phyloP scores from a whole-genome alignment of 495 filamentous ascomycete species.

The Xylaria venustula region DNA sequence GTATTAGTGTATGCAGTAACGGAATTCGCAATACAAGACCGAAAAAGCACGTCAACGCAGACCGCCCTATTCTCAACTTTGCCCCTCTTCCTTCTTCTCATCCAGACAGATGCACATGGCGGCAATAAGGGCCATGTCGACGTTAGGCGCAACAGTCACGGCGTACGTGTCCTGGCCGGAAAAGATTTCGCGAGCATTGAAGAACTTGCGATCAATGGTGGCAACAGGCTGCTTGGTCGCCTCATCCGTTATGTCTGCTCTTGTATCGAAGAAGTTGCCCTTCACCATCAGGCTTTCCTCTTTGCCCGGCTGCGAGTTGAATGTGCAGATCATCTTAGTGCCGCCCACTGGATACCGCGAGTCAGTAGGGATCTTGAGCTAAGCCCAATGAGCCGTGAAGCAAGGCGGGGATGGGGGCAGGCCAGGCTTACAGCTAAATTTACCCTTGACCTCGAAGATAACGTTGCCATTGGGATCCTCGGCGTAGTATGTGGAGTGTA shows the following conservation, averaged over 20 bases:
- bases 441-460: conserved; percentile 52
- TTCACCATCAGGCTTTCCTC: conserved; percentile 37
- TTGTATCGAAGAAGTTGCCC: conserved; percentile 51
- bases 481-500: conserved; percentile 49
- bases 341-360: conserved; percentile 46
- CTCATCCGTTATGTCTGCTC: conserved; percentile 49
- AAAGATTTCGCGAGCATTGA: conserved; percentile 39
- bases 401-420: no score
- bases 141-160: conserved; percentile 57
- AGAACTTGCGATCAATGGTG: conserved; percentile 52
- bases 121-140: conserved; percentile 58
- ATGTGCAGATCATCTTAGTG: conserved; percentile 48
- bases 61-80: no score
- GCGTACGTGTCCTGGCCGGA: conserved; percentile 63
- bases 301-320: conserved; percentile 39
- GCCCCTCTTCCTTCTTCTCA: conserved; percentile 59
- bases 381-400: no score
- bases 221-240: conserved; percentile 45
- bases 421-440: conserved; percentile 44
- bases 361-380: no score
- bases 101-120: conserved; percentile 63
- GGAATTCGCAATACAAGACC: no score
- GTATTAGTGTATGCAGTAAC: no score
- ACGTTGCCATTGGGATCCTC: conserved; percentile 40
- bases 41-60: no score